phyloP scores from a whole-genome alignment of 371 early-diverging fungal species.

The Mortierella sp. region DNA sequence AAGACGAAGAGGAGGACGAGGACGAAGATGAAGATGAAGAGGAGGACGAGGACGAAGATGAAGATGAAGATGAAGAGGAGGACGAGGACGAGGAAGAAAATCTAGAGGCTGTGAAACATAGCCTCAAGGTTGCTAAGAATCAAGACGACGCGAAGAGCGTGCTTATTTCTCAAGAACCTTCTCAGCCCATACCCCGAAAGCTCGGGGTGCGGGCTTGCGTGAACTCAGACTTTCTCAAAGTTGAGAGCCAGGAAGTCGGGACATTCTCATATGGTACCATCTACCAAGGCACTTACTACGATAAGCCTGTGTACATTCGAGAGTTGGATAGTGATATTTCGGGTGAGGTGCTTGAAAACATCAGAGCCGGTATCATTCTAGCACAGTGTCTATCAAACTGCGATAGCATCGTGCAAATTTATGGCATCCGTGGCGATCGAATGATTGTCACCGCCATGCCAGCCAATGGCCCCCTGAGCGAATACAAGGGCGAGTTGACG shows the following conservation, averaged over 20 bases:
- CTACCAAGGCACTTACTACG: slow-evolving; percentile 14
- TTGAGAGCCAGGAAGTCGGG: slow-evolving; percentile 19
- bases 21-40: too few species aligned
- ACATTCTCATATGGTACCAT: slow-evolving; percentile 26
- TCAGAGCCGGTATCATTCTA: slow-evolving; percentile 10
- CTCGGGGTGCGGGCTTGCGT: background rate
- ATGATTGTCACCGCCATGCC: slow-evolving; percentile 21
- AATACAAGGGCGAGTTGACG: slow-evolving; percentile 4
- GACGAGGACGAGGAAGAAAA: slow-evolving; percentile 7
- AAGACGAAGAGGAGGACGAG: too few species aligned
- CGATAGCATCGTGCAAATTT: slow-evolving; percentile 7
- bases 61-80: too few species aligned
- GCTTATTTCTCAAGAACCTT: background rate
- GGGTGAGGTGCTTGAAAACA: slow-evolving; percentile 3
- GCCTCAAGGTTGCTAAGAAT: slow-evolving; percentile 8
- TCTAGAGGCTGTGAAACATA: slow-evolving; percentile 8
- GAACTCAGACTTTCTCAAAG: slow-evolving; percentile 15
- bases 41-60: too few species aligned
- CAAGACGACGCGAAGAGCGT: slow-evolving; percentile 3
- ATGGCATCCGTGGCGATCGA: slow-evolving; percentile 24
- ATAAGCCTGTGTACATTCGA: slow-evolving; percentile 14
- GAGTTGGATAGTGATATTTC: slow-evolving; percentile 7
- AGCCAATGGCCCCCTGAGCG: slow-evolving; percentile 25
- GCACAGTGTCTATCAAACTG: slow-evolving; percentile 20
- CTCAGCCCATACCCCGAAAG: background rate